These are phyloP conservation scores for Allantophomopsis lycopodina DNA, from an alignment of 2,329 filamentous ascomycete genomes.

Conservation along the genomic window DNA sequence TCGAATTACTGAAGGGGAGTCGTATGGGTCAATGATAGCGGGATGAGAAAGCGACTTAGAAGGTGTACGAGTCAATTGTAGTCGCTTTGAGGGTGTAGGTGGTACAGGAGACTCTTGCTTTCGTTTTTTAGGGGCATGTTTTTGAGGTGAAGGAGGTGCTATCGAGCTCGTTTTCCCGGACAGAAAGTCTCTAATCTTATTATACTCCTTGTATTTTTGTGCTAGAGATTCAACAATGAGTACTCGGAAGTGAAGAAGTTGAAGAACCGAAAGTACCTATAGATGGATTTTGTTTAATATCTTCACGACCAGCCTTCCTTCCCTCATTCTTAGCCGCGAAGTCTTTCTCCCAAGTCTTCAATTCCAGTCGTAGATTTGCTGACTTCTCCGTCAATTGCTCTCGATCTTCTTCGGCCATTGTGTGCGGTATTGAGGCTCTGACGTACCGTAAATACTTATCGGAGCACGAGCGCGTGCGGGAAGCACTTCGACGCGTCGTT, in stretches of 20 bases:
- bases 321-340: conserved; percentile 51
- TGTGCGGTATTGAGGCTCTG: neutral
- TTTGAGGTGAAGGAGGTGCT: conserved; percentile 15
- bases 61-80: conserved; percentile 31
- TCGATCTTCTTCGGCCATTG: conserved; percentile 12
- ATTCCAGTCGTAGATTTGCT: conserved; percentile 45
- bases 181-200: conserved; percentile 45
- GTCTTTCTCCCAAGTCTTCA: conserved; percentile 62
- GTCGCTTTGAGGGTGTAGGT: conserved; percentile 37
- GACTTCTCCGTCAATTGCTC: conserved; percentile 18
- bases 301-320: conserved; percentile 56
- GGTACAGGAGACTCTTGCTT: conserved; percentile 19
- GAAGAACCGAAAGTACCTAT: conserved; percentile 40
- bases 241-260: neutral
- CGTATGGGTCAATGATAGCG: conserved; percentile 28
- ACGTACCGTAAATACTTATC: no score
- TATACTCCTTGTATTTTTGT: conserved; percentile 66
- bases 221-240: conserved; percentile 27
- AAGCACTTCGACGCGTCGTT: no score
- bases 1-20: conserved; percentile 40
- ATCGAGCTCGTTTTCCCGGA: conserved; percentile 31
- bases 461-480: no score
- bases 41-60: conserved; percentile 22
- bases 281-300: conserved; percentile 59
- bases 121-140: conserved; percentile 21